These are phyloP conservation scores for Rhodomyrtus tomentosa DNA, from an alignment of 345 rosid species.

Conservation along the genomic window DNA sequence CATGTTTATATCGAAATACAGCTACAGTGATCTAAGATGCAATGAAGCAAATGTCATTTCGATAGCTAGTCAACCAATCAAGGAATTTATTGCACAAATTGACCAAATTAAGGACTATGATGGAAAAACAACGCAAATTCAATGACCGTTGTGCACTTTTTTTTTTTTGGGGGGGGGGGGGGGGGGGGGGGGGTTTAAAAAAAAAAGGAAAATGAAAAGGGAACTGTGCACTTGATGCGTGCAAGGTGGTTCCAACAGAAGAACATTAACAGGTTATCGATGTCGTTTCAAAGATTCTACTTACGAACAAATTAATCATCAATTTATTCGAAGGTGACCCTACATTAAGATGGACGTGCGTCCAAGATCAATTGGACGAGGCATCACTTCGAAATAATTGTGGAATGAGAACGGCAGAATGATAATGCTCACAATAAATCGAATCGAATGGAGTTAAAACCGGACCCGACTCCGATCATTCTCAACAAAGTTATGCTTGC, in stretches of 20 bases:
- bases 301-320: background rate
- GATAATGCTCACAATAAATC: background rate
- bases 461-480: fast-evolving
- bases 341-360: background rate
- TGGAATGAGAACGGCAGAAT: background rate
- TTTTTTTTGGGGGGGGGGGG: no score
- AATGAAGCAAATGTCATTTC: background rate
- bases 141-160: background rate
- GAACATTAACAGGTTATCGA: background rate
- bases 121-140: background rate
- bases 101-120: background rate
- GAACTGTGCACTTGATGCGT: background rate
- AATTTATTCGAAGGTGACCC: background rate
- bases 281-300: background rate
- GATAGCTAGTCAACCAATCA: background rate
- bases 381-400: background rate
- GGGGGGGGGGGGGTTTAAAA: no score
- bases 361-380: background rate
- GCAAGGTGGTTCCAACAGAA: background rate
- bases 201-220: background rate
- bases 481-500: background rate
- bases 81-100: background rate
- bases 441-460: background rate
- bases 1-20: background rate
- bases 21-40: background rate